Conservation (phyloP, 164 flowering plant species). For the Litsea cubeba region DNA sequence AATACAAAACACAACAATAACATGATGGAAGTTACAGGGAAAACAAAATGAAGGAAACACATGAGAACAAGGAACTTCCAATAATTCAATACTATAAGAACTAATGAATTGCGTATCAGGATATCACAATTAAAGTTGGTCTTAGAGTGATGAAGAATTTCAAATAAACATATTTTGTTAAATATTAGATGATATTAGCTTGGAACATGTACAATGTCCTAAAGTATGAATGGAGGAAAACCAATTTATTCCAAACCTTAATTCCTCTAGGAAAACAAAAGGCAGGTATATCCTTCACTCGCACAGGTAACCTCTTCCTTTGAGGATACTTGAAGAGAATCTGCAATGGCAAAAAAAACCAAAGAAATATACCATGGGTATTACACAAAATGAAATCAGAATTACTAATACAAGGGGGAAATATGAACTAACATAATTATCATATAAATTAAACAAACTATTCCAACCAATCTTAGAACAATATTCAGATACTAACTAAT, state of each 20-base stretch:
- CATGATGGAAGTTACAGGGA: not conserved
- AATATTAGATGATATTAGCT: not conserved
- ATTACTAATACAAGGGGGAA: not conserved
- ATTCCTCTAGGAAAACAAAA: slow-evolving; percentile 92
- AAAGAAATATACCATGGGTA: not conserved
- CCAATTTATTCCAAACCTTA: slow-evolving; percentile 45
- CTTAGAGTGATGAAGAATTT: not conserved
- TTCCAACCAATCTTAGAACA: slow-evolving; percentile 2
- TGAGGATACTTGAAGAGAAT: slow-evolving; percentile 89
- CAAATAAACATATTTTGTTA: not conserved
- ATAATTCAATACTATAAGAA: not conserved
- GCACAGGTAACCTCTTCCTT: slow-evolving; percentile 62
- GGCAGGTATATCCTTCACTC: slow-evolving; percentile 62
- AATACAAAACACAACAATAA: not conserved
- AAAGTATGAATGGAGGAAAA: not conserved
- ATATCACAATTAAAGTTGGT: not conserved
- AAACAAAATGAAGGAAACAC: not conserved
- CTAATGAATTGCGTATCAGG: not conserved
- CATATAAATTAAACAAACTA: not conserved
- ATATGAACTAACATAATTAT: not conserved
- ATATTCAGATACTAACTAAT: not conserved
- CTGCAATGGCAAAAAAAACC: slow-evolving; percentile 30
- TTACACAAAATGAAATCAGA: not conserved
- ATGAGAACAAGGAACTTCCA: not conserved
- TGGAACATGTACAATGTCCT: not conserved